Conservation (phyloP, 345 rosid species). For the Excoecaria agallocha region DNA sequence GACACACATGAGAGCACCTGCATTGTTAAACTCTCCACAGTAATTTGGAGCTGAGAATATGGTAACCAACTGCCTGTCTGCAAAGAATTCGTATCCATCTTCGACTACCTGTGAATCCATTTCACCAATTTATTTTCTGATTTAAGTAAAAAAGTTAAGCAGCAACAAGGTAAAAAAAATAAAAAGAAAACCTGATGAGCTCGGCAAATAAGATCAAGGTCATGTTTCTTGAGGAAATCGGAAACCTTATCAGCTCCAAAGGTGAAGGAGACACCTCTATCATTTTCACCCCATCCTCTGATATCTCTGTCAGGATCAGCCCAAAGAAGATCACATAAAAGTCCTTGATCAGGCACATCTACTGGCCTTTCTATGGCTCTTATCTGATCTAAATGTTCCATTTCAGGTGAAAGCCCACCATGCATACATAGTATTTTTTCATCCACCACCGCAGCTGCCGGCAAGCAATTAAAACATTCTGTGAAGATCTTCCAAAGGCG, state of each 20-base stretch:
- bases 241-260: slow-evolving; percentile 22
- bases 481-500: slow-evolving; percentile 25
- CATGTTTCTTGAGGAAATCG: slow-evolving; percentile 22
- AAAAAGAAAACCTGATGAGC: slow-evolving; percentile 23
- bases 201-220: slow-evolving; percentile 26
- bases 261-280: slow-evolving; percentile 26
- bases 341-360: slow-evolving; percentile 26
- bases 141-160: background rate
- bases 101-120: slow-evolving; percentile 12
- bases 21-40: slow-evolving; percentile 29
- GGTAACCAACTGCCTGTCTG: slow-evolving; percentile 26
- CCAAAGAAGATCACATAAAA: slow-evolving; percentile 25
- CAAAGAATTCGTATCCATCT: slow-evolving; percentile 29
- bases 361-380: slow-evolving; percentile 21
- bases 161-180: background rate
- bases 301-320: slow-evolving; percentile 23
- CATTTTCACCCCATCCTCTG: slow-evolving; percentile 26
- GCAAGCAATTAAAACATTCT: slow-evolving; percentile 24
- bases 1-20: slow-evolving; percentile 25
- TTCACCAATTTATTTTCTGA: too few relatives aligned
- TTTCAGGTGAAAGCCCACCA: slow-evolving; percentile 26
- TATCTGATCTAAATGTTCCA: slow-evolving; percentile 22
- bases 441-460: slow-evolving; percentile 25
- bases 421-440: slow-evolving; percentile 26
- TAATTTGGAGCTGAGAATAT: slow-evolving; percentile 26